phyloP scores from a whole-genome alignment of 805 yeast genomes.

The Candida nanaspora region DNA sequence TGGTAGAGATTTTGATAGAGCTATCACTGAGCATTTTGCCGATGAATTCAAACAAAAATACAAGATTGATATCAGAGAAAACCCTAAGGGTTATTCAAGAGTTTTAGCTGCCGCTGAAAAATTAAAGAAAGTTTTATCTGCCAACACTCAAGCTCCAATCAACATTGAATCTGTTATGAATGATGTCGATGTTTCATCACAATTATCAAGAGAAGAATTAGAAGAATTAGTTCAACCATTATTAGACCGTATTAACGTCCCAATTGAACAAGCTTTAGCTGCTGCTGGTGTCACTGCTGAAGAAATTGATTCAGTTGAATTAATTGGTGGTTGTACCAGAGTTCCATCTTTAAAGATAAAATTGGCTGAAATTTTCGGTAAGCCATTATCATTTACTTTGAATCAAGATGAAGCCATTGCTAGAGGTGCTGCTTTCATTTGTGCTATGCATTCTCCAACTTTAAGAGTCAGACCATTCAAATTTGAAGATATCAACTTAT shows the following conservation, averaged over 20 bases:
- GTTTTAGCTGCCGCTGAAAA: conserved; percentile 87
- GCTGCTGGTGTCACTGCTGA: conserved; percentile 66
- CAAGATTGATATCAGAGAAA: conserved; percentile 85
- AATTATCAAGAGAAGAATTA: conserved; percentile 82
- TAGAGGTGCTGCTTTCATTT: conserved; percentile 97
- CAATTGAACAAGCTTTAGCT: conserved; percentile 75
- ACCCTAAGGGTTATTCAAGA: conserved; percentile 94
- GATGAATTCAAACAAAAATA: conserved; percentile 85
- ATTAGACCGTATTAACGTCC: conserved; percentile 65
- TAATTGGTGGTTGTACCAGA: conserved; percentile 98
- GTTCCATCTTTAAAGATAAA: conserved; percentile 87
- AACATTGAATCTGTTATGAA: conserved; percentile 95
- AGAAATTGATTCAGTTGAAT: conserved; percentile 86
- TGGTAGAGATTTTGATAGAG: conserved; percentile 94
- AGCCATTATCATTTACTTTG: conserved; percentile 84
- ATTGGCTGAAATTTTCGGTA: conserved; percentile 73
- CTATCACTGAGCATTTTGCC: conserved; percentile 92
- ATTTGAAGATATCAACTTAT: conserved; percentile 89
- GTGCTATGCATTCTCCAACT: conserved; percentile 99
- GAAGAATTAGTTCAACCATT: conserved; percentile 85
- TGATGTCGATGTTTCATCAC: conserved; percentile 90
- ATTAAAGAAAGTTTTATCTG: conserved; percentile 93
- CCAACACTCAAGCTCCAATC: conserved; percentile 91
- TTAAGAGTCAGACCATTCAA: conserved; percentile 98
- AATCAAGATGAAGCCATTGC: conserved; percentile 99